Percentiles rank a stretch among this genome's conserved stretches.
These are phyloP conservation scores for Penicillium sp. DNA, from an alignment of 2,329 filamentous ascomycete species.

Conservation along the genomic window DNA sequence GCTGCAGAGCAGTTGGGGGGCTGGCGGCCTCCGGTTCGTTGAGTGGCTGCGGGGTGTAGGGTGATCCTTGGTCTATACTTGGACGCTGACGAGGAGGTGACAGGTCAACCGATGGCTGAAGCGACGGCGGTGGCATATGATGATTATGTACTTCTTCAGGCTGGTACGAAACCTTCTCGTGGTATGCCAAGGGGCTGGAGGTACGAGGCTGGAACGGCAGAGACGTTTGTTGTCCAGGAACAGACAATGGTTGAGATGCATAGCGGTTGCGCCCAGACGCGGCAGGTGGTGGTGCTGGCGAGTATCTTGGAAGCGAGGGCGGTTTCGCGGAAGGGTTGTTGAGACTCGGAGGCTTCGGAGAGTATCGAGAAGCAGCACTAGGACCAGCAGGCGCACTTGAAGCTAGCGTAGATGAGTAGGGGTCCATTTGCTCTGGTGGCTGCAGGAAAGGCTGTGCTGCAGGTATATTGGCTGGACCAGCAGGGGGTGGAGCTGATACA, in stretches of 20 bases:
- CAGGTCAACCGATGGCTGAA: conserved; percentile 29
- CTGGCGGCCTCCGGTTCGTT: conserved; percentile 14
- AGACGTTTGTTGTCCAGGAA: conserved; percentile 31
- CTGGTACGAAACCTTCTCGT: conserved; percentile 43
- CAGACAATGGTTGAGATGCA: conserved; percentile 41
- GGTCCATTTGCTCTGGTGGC: conserved; percentile 37
- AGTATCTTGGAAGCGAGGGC: conserved; percentile 46
- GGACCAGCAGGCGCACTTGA: conserved; percentile 34
- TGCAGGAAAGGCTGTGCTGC: conserved; percentile 31
- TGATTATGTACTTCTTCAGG: conserved; percentile 23
- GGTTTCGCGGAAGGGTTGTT: conserved; percentile 41
- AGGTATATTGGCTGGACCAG: conserved; percentile 15
- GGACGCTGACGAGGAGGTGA: conserved; percentile 28
- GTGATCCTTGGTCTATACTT: conserved; percentile 25
- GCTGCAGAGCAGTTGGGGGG: conserved; percentile 20
- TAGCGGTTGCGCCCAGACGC: conserved; percentile 41
- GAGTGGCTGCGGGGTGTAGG: conserved; percentile 15
- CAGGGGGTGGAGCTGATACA: conserved; percentile 22
- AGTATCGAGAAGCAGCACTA: conserved; percentile 44
- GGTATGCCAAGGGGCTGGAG: conserved; percentile 66
- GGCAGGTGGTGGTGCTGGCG: conserved; percentile 49
- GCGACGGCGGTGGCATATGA: conserved; percentile 26
- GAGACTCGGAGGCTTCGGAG: conserved; percentile 42
- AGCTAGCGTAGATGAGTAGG: conserved; percentile 35
- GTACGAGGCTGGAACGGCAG: conserved; percentile 66